These are phyloP conservation scores for Cafeteria roenbergensis DNA, from an alignment of 108 stramenopile species.

Conservation along the genomic window DNA sequence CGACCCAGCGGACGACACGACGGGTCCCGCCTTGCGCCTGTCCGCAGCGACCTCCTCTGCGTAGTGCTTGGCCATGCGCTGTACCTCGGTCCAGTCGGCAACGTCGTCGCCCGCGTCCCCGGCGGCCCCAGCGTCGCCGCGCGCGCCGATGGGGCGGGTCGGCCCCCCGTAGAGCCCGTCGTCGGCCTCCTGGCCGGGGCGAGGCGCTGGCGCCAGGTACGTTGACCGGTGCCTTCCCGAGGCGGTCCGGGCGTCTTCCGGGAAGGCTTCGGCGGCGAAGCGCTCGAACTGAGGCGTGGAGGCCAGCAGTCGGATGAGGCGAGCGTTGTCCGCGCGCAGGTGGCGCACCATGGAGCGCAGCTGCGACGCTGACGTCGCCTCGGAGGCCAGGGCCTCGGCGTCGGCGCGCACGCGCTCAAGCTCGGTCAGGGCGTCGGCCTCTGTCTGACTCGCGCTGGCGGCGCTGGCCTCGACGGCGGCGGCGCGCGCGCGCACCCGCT, in stretches of 20 bases:
- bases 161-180: not conserved
- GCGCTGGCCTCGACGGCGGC: not conserved
- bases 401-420: not conserved
- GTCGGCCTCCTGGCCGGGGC: not conserved
- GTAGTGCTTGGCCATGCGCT: too few relatives aligned
- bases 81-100: not conserved
- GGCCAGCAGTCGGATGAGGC: conserved; percentile 6
- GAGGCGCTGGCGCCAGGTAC: not conserved
- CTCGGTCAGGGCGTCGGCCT: not conserved
- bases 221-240: not conserved
- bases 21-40: too few relatives aligned
- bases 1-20: too few relatives aligned
- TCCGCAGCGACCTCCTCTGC: too few relatives aligned
- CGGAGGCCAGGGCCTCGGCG: not conserved
- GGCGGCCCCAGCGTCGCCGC: not conserved
- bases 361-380: not conserved
- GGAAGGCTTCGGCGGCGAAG: not conserved
- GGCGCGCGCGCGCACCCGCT: not conserved
- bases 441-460: not conserved
- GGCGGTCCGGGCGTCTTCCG: not conserved
- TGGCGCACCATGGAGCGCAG: not conserved
- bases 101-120: not conserved
- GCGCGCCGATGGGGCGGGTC: not conserved
- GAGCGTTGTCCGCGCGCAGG: conserved; percentile 3
- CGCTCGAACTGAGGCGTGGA: not conserved